These are phyloP conservation scores for Cladobotryum protrusum DNA, from an alignment of 2,329 filamentous ascomycete genomes.

Conservation along the genomic window DNA sequence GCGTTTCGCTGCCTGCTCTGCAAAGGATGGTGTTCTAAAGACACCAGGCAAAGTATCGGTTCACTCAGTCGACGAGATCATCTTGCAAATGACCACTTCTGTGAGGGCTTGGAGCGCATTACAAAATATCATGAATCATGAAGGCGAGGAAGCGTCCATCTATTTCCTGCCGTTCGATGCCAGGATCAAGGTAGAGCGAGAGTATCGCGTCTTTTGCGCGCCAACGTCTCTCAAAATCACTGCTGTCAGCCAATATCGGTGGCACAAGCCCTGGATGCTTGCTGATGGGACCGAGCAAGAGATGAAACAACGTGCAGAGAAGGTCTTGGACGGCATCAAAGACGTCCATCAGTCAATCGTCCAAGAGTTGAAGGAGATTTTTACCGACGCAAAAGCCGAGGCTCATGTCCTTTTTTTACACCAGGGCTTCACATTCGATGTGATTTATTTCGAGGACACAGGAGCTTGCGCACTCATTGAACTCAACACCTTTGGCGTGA, in stretches of 20 bases:
- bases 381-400: constrained; percentile 14
- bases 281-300: constrained; percentile 4
- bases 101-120: constrained; percentile 30
- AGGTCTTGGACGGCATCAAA: neutral
- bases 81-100: constrained; percentile 34
- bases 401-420: constrained; percentile 24
- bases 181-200: constrained; percentile 29
- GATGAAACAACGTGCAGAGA: constrained; percentile 12
- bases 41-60: constrained; percentile 21
- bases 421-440: constrained; percentile 39
- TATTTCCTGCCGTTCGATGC: constrained; percentile 36
- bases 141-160: constrained; percentile 20
- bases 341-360: constrained; percentile 1
- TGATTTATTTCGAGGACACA: constrained; percentile 28
- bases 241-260: constrained; percentile 36
- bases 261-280: constrained; percentile 31
- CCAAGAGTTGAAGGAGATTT: constrained; percentile 10
- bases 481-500: constrained; percentile 39
- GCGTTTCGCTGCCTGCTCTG: constrained; percentile 35
- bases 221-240: constrained; percentile 27
- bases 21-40: constrained; percentile 32
- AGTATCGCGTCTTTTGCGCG: constrained; percentile 40
- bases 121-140: constrained; percentile 17
- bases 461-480: constrained; percentile 31
- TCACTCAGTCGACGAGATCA: constrained; percentile 26